Conservation (phyloP, 768 basidiomycete genomes). For the Russula dissimulans region DNA sequence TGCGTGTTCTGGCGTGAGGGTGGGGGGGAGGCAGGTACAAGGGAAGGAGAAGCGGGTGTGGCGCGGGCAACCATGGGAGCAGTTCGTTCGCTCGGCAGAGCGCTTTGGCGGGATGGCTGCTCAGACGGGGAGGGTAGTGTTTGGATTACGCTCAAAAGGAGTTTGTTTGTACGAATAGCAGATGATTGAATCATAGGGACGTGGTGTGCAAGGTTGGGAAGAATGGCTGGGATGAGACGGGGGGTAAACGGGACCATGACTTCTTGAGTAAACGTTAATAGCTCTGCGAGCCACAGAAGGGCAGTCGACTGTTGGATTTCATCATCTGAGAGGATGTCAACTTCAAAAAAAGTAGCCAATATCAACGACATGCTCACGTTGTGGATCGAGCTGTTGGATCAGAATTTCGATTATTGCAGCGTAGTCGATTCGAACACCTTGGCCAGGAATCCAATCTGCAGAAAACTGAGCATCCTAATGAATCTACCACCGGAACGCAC, state of each 20-base stretch:
- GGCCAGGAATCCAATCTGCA: constrained; percentile 83
- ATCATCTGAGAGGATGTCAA: constrained; percentile 47
- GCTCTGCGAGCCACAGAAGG: constrained; percentile 88
- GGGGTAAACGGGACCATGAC: constrained; percentile 94
- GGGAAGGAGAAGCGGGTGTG: constrained; percentile 47
- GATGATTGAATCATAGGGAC: constrained; percentile 80
- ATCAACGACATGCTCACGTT: constrained; percentile 40
- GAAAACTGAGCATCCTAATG: background rate
- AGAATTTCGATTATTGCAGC: constrained; percentile 89
- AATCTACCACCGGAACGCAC: constrained; percentile 1
- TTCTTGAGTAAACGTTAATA: constrained; percentile 78
- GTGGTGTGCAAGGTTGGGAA: constrained; percentile 92
- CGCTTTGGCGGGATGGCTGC: constrained; percentile 27
- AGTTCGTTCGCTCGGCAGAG: constrained; percentile 21
- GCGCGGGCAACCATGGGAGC: constrained; percentile 26
- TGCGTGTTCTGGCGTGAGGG: constrained; percentile 43
- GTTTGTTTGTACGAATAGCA: constrained; percentile 79
- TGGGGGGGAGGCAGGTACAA: constrained; percentile 32
- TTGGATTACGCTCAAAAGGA: constrained; percentile 79
- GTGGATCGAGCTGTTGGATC: constrained; percentile 73
- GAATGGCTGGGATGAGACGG: constrained; percentile 82
- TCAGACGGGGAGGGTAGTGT: constrained; percentile 69
- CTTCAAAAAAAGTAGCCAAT: background rate
- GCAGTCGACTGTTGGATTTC: constrained; percentile 93
- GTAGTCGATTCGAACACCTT: constrained; percentile 88